Conservation (phyloP, 257 asterid species). For the Nicotiana tomentosiformis region DNA sequence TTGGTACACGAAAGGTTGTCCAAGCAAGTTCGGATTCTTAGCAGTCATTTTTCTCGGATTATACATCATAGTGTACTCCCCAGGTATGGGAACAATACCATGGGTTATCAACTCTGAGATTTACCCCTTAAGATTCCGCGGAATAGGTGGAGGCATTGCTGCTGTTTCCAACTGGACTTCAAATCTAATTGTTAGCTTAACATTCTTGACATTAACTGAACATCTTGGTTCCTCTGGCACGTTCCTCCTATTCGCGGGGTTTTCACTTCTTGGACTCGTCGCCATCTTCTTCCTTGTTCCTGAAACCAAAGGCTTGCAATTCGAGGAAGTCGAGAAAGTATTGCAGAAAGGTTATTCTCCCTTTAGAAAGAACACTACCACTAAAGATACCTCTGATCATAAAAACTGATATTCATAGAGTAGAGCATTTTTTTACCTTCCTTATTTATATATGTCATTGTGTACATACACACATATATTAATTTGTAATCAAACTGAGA, state of each 20-base stretch:
- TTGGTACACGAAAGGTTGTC: constrained; percentile 22
- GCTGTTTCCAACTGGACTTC: constrained; percentile 23
- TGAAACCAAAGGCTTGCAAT: constrained; percentile 18
- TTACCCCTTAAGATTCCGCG: constrained; percentile 15
- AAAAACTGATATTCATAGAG: background rate
- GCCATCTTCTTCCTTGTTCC: constrained; percentile 15
- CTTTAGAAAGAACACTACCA: background rate
- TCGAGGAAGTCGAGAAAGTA: constrained; percentile 16
- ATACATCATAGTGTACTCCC: constrained; percentile 19
- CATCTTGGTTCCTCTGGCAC: constrained; percentile 17
- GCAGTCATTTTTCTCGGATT: constrained; percentile 13
- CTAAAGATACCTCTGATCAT: background rate
- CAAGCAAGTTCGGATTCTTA: constrained; percentile 11
- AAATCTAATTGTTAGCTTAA: constrained; percentile 12
- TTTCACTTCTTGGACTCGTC: constrained; percentile 12
- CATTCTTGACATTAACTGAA: constrained; percentile 16
- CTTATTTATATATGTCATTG: background rate
- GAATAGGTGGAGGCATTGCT: constrained; percentile 16
- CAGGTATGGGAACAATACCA: constrained; percentile 23
- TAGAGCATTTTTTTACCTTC: background rate
- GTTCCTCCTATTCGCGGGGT: constrained; percentile 16
- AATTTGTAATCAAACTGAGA: background rate
- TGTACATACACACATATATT: background rate
- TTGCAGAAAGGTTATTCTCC: constrained; percentile 12
- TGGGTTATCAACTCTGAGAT: constrained; percentile 22